phyloP scores from a whole-genome alignment of 129 eudicot species.

The Centaurea solstitialis region DNA sequence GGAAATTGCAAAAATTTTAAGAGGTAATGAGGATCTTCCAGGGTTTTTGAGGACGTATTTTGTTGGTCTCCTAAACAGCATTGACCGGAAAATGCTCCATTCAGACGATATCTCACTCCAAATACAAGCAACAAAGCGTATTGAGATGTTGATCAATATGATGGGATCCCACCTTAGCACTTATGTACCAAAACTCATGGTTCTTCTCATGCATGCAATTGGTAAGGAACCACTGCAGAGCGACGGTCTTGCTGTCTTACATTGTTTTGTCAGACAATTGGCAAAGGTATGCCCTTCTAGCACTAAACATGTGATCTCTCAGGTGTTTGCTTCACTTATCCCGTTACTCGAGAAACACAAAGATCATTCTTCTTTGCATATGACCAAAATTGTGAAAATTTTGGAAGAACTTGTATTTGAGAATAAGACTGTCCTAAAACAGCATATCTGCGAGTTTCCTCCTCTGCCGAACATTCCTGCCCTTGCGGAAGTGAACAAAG shows the following conservation, averaged over 20 bases:
- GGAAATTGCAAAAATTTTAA: slow-evolving; percentile 80
- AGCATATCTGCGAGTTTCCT: slow-evolving; percentile 89
- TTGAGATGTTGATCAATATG: slow-evolving; percentile 84
- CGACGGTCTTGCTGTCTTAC: slow-evolving; percentile 88
- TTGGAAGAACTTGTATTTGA: slow-evolving; percentile 83
- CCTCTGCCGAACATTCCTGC: slow-evolving; percentile 81
- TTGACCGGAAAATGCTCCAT: slow-evolving; percentile 91
- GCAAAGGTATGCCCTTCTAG: slow-evolving; percentile 85
- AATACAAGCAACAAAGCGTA: slow-evolving; percentile 86
- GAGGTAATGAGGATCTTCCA: slow-evolving; percentile 84
- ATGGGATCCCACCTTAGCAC: slow-evolving; percentile 97
- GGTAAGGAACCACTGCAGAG: slow-evolving; percentile 73
- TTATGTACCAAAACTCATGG: slow-evolving; percentile 95
- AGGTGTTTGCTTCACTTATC: slow-evolving; percentile 94
- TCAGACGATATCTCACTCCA: slow-evolving; percentile 75
- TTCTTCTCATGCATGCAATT: slow-evolving; percentile 92
- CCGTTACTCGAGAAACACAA: slow-evolving; percentile 84
- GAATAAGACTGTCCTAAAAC: slow-evolving; percentile 70
- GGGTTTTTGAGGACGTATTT: slow-evolving; percentile 86
- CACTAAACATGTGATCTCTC: slow-evolving; percentile 92
- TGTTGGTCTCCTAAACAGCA: slow-evolving; percentile 90
- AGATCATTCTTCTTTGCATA: slow-evolving; percentile 57
- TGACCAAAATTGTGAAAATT: slow-evolving; percentile 75
- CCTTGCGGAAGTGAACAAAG: slow-evolving; percentile 74
- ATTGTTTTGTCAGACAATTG: slow-evolving; percentile 76